Percentiles rank a stretch among this genome's conserved stretches.
Evolutionary conservation across 2,329 filamentous ascomycete genomes (phyloP).

Genomic region (Aspergillus fischeri): DNA sequence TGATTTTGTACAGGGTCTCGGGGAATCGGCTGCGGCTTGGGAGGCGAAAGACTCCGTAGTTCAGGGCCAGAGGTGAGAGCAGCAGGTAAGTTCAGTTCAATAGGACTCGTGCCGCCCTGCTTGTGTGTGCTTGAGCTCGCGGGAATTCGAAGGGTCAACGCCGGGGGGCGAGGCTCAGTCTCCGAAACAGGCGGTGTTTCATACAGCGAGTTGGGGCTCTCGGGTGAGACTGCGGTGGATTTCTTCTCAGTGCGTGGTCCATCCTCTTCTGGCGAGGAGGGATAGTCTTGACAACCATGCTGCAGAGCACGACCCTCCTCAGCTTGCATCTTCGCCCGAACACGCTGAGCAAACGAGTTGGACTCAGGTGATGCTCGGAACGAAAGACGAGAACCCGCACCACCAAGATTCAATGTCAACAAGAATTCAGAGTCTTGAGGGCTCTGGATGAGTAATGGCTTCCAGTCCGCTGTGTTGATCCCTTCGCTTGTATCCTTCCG

Average conservation of each 20-base stretch:
- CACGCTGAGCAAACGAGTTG: slow-evolving; percentile 43
- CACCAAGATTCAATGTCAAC: slow-evolving; percentile 25
- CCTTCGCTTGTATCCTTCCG: slow-evolving; percentile 12
- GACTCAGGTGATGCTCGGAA: slow-evolving; percentile 37
- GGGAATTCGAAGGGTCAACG: slow-evolving; percentile 25
- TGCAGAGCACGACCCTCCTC: slow-evolving; percentile 51
- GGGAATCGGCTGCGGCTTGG: slow-evolving; percentile 7
- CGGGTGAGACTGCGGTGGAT: slow-evolving; percentile 12
- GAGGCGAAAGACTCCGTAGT: slow-evolving; percentile 15
- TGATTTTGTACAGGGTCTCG: slow-evolving; percentile 12
- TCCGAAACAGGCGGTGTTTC: slow-evolving; percentile 27
- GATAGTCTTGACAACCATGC: slow-evolving; percentile 33
- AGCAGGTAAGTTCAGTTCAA: slow-evolving; percentile 23
- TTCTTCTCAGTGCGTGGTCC: slow-evolving; percentile 4
- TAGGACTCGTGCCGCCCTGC: slow-evolving; percentile 17
- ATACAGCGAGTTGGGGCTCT: slow-evolving; percentile 22
- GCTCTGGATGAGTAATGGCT: slow-evolving; percentile 30
- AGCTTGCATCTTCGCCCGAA: slow-evolving; percentile 50
- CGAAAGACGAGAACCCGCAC: slow-evolving; percentile 35
- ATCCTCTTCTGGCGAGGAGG: slow-evolving; percentile 25
- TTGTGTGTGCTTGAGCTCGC: slow-evolving; percentile 19
- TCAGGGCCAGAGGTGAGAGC: slow-evolving; percentile 19
- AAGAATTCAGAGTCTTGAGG: slow-evolving; percentile 37
- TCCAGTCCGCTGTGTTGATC: slow-evolving; percentile 17
- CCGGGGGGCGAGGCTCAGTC: slow-evolving; percentile 19